Percentiles rank a stretch among this genome's conserved stretches.
Evolutionary conservation across 768 basidiomycete species (phyloP).

Genomic region (Kwoniella pini): DNA sequence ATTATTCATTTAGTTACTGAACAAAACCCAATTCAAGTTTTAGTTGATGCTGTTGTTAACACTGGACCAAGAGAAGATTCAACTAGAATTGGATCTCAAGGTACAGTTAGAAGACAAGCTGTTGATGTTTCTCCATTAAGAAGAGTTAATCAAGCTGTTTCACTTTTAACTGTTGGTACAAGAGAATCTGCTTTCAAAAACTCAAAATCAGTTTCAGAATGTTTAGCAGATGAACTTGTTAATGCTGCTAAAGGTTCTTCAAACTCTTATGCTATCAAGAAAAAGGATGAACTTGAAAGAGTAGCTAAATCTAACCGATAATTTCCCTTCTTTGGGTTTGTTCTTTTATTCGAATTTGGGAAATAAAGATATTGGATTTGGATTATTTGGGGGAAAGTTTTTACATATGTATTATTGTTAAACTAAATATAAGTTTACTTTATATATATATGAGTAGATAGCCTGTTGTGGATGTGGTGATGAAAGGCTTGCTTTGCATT

Average conservation of each 20-base stretch:
- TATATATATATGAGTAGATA: not conserved
- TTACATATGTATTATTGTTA: not conserved
- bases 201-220: slow-evolving; percentile 98
- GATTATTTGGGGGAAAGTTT: no score
- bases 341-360: no score
- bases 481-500: slow-evolving; percentile 10
- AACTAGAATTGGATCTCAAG: slow-evolving; percentile 99
- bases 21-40: slow-evolving; percentile 98
- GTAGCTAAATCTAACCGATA: slow-evolving; percentile 99
- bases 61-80: slow-evolving; percentile 99
- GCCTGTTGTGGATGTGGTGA: slow-evolving; percentile 8
- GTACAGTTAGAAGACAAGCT: slow-evolving; percentile 98
- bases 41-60: slow-evolving; percentile 98
- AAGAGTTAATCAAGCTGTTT: slow-evolving; percentile 94
- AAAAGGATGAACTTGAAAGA: slow-evolving; percentile 99
- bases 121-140: slow-evolving; percentile 99
- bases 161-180: slow-evolving; percentile 93
- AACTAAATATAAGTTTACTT: no score
- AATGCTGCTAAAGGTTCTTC: slow-evolving; percentile 99
- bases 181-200: slow-evolving; percentile 99
- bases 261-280: slow-evolving; percentile 99
- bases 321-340: slow-evolving; percentile 55
- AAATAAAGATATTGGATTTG: slow-evolving; percentile 6
- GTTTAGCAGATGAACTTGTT: slow-evolving; percentile 98
- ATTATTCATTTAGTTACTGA: slow-evolving; percentile 99